Percentiles rank a stretch among this genome's conserved stretches.
Conservation (phyloP, 2,329 filamentous ascomycete species). For the Neobulgaria alba region DNA sequence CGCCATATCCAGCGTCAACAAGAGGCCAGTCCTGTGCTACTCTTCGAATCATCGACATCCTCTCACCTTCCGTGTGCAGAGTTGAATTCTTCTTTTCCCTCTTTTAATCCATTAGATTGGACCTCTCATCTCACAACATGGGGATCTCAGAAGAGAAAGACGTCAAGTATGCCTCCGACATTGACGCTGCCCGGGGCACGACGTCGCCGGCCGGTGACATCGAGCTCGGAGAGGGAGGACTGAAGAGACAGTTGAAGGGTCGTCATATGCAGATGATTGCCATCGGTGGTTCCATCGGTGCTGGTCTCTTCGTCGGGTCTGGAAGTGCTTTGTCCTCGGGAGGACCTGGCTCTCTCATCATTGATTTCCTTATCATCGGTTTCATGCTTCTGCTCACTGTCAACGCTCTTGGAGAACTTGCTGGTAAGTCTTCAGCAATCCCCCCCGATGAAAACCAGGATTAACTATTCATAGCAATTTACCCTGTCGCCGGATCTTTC, state of each 20-base stretch:
- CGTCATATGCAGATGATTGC: constrained; percentile 45
- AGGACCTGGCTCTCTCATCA: constrained; percentile 65
- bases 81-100: constrained; percentile 4
- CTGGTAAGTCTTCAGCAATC: constrained; percentile 58
- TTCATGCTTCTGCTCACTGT: constrained; percentile 53
- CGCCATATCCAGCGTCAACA: background rate
- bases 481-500: constrained; percentile 86
- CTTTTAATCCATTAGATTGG: background rate
- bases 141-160: constrained; percentile 10
- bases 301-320: constrained; percentile 41
- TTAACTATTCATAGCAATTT: constrained; percentile 38
- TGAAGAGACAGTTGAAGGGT: constrained; percentile 34
- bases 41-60: constrained; percentile 9
- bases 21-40: constrained; percentile 4
- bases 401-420: constrained; percentile 84
- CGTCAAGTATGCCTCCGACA: constrained; percentile 5
- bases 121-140: constrained; percentile 5
- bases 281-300: constrained; percentile 42
- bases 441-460: background rate
- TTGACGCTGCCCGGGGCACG: constrained; percentile 6
- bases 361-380: constrained; percentile 72
- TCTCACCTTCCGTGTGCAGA: constrained; percentile 14
- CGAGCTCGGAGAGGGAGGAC: constrained; percentile 25
- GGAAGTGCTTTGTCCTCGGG: constrained; percentile 34
- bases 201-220: constrained; percentile 9